A percentile compares a stretch with the other conserved stretches of the same genome.
phyloP scores from a whole-genome alignment of 2,329 filamentous ascomycete genomes.

The Fusarium vanettenii region DNA sequence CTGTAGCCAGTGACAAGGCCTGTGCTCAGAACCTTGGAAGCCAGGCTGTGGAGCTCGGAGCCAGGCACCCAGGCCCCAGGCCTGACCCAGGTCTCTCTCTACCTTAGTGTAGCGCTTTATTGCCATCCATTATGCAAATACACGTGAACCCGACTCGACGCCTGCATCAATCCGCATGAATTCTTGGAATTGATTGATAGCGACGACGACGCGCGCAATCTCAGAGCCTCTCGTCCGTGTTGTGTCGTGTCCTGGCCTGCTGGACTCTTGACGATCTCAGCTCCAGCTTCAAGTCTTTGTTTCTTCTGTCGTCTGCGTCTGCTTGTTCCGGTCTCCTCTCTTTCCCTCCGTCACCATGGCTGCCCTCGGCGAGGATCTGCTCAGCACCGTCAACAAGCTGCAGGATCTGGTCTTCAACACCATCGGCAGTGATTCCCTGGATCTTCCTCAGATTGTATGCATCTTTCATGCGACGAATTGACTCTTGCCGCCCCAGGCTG shows the following conservation, averaged over 20 bases:
- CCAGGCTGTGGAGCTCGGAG: constrained; percentile 15
- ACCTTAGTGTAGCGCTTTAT: not conserved
- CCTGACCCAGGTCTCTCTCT: not conserved
- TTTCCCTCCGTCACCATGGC: constrained; percentile 72
- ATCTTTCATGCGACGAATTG: constrained; percentile 24
- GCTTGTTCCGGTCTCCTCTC: not conserved
- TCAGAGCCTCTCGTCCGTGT: constrained; percentile 23
- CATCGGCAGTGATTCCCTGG: constrained; percentile 97
- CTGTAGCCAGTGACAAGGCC: constrained; percentile 39
- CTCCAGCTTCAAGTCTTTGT: constrained; percentile 7
- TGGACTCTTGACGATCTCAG: constrained; percentile 36
- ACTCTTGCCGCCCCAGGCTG: constrained; percentile 20
- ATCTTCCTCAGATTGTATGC: constrained; percentile 96
- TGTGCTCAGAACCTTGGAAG: constrained; percentile 14
- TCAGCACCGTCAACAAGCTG: constrained; percentile 96
- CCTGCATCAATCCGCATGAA: constrained; percentile 43
- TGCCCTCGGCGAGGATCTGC: constrained; percentile 93
- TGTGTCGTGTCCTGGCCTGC: constrained; percentile 26
- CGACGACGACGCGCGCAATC: constrained; percentile 43
- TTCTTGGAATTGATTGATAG: constrained; percentile 43
- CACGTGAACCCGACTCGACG: constrained; percentile 41
- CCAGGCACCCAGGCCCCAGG: constrained; percentile 7
- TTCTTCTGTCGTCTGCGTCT: constrained; percentile 18
- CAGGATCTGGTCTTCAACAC: constrained; percentile 99
- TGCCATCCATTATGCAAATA: constrained; percentile 24